Percentiles rank a stretch among this genome's conserved stretches.
Evolutionary conservation across 2,329 filamentous ascomycete species (phyloP).

Genomic region (Aspergillus aculeatus): DNA sequence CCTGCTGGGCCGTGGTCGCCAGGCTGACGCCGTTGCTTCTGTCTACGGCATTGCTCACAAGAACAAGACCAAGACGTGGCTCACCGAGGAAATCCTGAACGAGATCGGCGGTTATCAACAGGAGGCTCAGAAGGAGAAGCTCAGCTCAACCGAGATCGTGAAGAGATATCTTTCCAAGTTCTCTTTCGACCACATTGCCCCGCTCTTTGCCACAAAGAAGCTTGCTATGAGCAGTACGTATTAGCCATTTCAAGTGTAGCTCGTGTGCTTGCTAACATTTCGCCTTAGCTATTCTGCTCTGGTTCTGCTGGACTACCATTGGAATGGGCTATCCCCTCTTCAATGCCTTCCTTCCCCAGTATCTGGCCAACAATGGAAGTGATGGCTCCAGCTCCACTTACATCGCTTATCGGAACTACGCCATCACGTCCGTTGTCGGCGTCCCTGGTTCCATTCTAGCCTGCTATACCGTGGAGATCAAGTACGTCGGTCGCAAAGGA

Average conservation of each 20-base stretch:
- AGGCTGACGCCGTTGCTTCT: constrained; percentile 75
- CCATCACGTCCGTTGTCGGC: constrained; percentile 73
- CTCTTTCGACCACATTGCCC: constrained; percentile 64
- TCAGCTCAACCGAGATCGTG: constrained; percentile 51
- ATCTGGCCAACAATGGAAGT: constrained; percentile 62
- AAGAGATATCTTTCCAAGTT: constrained; percentile 64
- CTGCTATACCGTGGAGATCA: constrained; percentile 69
- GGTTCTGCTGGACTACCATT: constrained; percentile 80
- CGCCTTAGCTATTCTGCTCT: constrained; percentile 51
- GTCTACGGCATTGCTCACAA: constrained; percentile 74
- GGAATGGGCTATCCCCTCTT: constrained; percentile 86
- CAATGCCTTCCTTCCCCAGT: constrained; percentile 87
- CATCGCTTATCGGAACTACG: constrained; percentile 71
- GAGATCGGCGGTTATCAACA: constrained; percentile 52
- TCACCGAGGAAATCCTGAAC: constrained; percentile 68
- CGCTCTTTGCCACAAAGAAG: constrained; percentile 56
- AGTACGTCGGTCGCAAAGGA: constrained; percentile 60
- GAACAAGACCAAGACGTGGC: constrained; percentile 69
- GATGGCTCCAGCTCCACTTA: constrained; percentile 37
- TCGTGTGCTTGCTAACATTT: constrained; percentile 37
- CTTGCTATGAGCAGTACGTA: constrained; percentile 49
- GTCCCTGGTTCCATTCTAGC: constrained; percentile 75
- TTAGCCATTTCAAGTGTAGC: constrained; percentile 44
- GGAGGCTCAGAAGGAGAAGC: constrained; percentile 39
- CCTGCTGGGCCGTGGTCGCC: constrained; percentile 71